Percentiles rank a stretch among this genome's conserved stretches.
Evolutionary conservation across 1,139 yeast genomes (phyloP).

Genomic region (Candida pseudocylindracea): DNA sequence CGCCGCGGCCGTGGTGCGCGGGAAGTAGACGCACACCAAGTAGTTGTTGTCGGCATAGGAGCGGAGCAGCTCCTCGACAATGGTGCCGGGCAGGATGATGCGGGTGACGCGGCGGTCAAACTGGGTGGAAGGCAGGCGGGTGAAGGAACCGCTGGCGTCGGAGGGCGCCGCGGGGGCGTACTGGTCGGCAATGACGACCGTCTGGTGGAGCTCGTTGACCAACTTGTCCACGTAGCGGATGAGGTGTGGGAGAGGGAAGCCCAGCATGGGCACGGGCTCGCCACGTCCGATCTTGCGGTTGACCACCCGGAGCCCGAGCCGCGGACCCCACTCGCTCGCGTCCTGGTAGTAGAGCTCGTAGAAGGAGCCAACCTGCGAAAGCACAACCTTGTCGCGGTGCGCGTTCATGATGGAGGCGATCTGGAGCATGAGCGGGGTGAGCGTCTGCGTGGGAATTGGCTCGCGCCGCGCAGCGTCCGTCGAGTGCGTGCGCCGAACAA

Average conservation of each 20-base stretch:
- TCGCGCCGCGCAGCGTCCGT: too few relatives aligned
- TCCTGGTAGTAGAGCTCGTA: conserved; percentile 81
- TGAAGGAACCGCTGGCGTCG: too few relatives aligned
- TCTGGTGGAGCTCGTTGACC: conserved; percentile 43
- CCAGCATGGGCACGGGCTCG: conserved; percentile 61
- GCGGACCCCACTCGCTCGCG: conserved; percentile 52
- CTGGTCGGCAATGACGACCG: conserved; percentile 73
- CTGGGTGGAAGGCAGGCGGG: conserved; percentile 6
- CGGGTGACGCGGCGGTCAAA: conserved; percentile 52
- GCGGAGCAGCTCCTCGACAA: conserved; percentile 69
- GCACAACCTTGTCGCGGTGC: conserved; percentile 49
- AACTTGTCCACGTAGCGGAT: conserved; percentile 53
- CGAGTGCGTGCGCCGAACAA: too few relatives aligned
- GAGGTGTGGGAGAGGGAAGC: conserved; percentile 58
- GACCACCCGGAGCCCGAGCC: conserved; percentile 35
- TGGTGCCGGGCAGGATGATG: conserved; percentile 81
- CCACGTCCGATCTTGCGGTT: conserved; percentile 14
- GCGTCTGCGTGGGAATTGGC: background rate
- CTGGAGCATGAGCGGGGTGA: conserved; percentile 16
- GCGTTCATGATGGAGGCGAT: conserved; percentile 13
- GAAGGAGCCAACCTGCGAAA: conserved; percentile 79
- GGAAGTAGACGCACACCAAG: conserved; percentile 40
- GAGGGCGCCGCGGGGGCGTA: too few relatives aligned
- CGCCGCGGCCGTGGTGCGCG: conserved; percentile 13
- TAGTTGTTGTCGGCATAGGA: conserved; percentile 54